These are phyloP conservation scores for Marvania coccoides DNA, from an alignment of 139 green algal species.

Conservation along the genomic window DNA sequence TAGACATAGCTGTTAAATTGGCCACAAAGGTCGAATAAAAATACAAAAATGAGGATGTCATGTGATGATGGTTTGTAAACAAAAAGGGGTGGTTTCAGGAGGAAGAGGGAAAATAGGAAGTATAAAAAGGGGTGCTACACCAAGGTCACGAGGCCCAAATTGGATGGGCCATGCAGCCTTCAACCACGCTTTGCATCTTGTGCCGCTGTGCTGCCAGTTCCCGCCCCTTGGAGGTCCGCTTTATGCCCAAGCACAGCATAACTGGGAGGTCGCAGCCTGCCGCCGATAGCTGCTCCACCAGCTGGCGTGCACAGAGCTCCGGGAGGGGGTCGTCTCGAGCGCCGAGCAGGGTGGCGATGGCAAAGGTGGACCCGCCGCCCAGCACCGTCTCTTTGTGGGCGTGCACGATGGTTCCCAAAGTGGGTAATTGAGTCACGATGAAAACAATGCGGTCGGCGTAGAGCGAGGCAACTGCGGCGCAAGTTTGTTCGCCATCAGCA, in stretches of 20 bases:
- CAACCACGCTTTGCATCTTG: no score
- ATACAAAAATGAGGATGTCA: no score
- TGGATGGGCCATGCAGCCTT: no score
- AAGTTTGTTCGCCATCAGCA: neutral
- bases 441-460: slow-evolving; percentile 36
- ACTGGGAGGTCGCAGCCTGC: slow-evolving; percentile 15
- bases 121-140: no score
- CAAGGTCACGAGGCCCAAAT: no score
- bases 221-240: no score
- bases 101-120: no score
- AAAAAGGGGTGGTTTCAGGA: no score
- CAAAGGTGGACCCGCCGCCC: slow-evolving; percentile 14
- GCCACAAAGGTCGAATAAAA: no score
- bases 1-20: no score
- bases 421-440: slow-evolving; percentile 26
- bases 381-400: slow-evolving; percentile 18
- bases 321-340: slow-evolving; percentile 13
- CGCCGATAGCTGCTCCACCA: slow-evolving; percentile 19
- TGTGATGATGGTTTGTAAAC: no score
- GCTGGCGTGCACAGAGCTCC: slow-evolving; percentile 18
- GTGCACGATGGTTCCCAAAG: slow-evolving; percentile 26
- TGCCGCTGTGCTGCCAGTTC: no score
- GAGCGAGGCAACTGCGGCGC: slow-evolving; percentile 3
- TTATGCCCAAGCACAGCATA: slow-evolving; percentile 24
- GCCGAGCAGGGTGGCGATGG: slow-evolving; percentile 23